phyloP scores from a whole-genome alignment of 2,329 filamentous ascomycete genomes.

The Magnaporthales sp. region DNA sequence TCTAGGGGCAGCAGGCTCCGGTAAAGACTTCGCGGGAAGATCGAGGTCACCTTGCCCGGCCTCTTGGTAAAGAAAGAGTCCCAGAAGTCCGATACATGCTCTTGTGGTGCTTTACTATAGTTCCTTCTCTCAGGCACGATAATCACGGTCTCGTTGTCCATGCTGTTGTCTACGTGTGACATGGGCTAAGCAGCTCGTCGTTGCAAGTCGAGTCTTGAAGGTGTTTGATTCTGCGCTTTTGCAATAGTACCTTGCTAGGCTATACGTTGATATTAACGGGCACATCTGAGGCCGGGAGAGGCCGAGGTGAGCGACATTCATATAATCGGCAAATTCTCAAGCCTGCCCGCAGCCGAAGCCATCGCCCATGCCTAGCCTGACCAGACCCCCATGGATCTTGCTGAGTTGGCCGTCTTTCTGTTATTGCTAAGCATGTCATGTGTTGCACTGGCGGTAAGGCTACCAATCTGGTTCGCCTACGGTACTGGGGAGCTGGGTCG shows the following conservation, averaged over 20 bases:
- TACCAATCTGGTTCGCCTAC: neutral
- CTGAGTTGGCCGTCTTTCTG: neutral
- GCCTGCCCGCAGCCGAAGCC: neutral
- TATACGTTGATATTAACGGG: neutral
- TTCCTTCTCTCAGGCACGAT: constrained; percentile 1
- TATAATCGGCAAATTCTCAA: neutral
- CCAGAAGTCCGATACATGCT: constrained; percentile 32
- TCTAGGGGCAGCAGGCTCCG: constrained; percentile 19
- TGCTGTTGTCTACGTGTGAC: neutral
- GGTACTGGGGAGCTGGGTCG: neutral
- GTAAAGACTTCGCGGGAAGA: constrained; percentile 33
- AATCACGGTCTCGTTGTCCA: neutral
- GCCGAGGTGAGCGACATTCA: neutral
- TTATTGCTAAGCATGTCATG: neutral
- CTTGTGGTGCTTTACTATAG: constrained; percentile 25
- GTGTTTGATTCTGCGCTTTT: neutral
- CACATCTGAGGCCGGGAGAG: neutral
- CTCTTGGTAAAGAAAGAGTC: constrained; percentile 29
- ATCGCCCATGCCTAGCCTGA: neutral
- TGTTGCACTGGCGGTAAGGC: neutral
- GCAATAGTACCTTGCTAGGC: neutral
- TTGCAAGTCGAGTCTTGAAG: neutral
- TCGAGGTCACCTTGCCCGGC: constrained; percentile 33
- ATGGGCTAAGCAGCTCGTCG: neutral
- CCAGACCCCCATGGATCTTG: neutral